Base-by-base conservation (phyloP, 306 rosid genomes). In the Prunus dulcis region DNA sequence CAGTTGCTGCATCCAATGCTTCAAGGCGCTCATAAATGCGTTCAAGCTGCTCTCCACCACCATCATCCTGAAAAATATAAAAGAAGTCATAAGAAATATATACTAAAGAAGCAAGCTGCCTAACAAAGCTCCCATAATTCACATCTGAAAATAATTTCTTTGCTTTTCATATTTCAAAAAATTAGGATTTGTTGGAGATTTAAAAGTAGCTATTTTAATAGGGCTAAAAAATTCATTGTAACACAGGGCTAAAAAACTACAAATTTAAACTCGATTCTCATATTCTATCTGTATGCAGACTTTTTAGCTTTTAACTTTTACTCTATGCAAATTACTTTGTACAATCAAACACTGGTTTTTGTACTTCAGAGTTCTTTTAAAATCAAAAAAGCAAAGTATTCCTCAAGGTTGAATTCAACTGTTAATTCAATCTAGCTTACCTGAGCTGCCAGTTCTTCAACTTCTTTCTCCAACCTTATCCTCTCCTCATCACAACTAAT, bases 401-500 rank as follows among this genome's bases (percentile, higher is more conserved):
- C 2, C 2, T 12, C 14, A 61, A 22, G 14, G 8, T 18, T 10
- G 46, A 14, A 69, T 46, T 6, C 63, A 23, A 73, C 27, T 25
- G 2, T 17, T 18, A 45, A 17, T 15, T 20, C 11, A 60, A 55
- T 74, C 61, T n/a, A 80, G 69, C 88, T 75, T 43, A 91, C 99
- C 82, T 93, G 98, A 32, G 96, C 90, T 12, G 84, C 89, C 84
- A 96, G 83, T 51, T 68, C 63, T 87, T 96, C 99, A 74, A 85
- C 99, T 88, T 92, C 99, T 84, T 81, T 87, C 85, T 96, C 98
- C 89, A 96, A 87, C 64, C 25, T 83, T 74, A 96, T 78, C 86
- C 97, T 89, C 87, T 96, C 99, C 82, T 96, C 99, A 62, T 96
- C 99, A 88, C 98, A 96, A 74, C 85, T 88, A 34, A 92, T 84